Conservation (phyloP, 257 asterid genomes). For the Solanum dulcamara region DNA sequence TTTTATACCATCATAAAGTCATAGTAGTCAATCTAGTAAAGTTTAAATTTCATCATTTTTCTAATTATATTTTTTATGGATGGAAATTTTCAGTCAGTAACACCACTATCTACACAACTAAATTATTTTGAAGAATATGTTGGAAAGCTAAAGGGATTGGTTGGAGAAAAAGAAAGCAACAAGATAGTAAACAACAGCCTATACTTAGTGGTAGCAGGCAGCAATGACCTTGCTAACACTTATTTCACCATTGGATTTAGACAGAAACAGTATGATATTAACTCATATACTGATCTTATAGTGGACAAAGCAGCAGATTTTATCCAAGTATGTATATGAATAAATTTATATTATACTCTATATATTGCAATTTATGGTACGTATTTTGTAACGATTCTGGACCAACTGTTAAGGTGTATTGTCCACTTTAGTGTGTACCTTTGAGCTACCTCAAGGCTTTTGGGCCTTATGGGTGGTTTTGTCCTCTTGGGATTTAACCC, state of each 20-base stretch:
- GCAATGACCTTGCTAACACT: constrained; percentile 16
- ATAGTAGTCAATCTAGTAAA: neutral
- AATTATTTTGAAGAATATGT: constrained; percentile 17
- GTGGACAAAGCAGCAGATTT: constrained; percentile 3
- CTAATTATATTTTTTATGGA: neutral
- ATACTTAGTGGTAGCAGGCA: constrained; percentile 18
- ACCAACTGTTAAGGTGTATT: neutral
- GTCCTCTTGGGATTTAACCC: neutral
- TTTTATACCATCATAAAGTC: neutral
- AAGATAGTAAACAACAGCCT: constrained; percentile 3
- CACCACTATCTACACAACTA: constrained; percentile 12
- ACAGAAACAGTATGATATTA: constrained; percentile 1
- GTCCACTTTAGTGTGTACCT: neutral
- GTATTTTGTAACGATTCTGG: neutral
- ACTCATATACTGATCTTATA: constrained; percentile 12
- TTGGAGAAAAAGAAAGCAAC: constrained; percentile 18
- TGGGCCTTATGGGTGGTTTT: neutral
- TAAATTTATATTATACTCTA: neutral
- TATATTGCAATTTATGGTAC: neutral
- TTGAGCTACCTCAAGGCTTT: neutral
- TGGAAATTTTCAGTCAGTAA: constrained; percentile 5
- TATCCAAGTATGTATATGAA: constrained; percentile 2
- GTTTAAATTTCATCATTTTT: neutral
- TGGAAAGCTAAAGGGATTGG: constrained; percentile 8
- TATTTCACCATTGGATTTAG: constrained; percentile 10